These are phyloP conservation scores for Monosporascus ibericus DNA, from an alignment of 2,329 filamentous ascomycete species.

Conservation along the genomic window DNA sequence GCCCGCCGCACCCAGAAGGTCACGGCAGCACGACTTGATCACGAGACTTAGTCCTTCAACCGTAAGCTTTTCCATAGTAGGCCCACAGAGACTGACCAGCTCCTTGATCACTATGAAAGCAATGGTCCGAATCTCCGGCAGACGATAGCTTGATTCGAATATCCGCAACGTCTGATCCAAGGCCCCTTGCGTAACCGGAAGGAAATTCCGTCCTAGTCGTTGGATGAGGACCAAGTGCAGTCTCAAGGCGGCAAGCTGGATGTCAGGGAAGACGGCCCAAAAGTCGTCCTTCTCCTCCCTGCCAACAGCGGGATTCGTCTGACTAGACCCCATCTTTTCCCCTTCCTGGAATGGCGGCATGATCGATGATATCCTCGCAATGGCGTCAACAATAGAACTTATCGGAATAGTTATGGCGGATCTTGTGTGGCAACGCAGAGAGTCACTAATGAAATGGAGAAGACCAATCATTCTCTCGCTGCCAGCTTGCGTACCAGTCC, in stretches of 20 bases:
- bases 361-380: conserved; percentile 64
- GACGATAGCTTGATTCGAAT: conserved; percentile 52
- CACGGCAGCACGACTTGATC: conserved; percentile 65
- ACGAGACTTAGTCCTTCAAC: conserved; percentile 57
- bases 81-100: conserved; percentile 57
- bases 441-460: conserved; percentile 57
- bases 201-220: conserved; percentile 51
- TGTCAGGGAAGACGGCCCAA: conserved; percentile 64
- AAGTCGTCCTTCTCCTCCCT: conserved; percentile 78
- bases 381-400: conserved; percentile 60
- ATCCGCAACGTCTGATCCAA: conserved; percentile 68
- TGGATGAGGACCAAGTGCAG: conserved; percentile 52
- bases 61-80: conserved; percentile 58
- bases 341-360: conserved; percentile 42
- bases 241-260: conserved; percentile 66
- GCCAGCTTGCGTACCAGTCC: conserved; percentile 71
- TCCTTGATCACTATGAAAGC: conserved; percentile 54
- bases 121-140: conserved; percentile 49
- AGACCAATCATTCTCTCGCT: conserved; percentile 62
- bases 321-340: conserved; percentile 43
- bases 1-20: conserved; percentile 55
- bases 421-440: conserved; percentile 59
- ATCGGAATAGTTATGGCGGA: conserved; percentile 61
- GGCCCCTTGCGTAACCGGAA: conserved; percentile 56
- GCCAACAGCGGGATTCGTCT: conserved; percentile 65